Conservation (phyloP, 1,139 yeast species). For the Meyerozyma smithsonii region DNA sequence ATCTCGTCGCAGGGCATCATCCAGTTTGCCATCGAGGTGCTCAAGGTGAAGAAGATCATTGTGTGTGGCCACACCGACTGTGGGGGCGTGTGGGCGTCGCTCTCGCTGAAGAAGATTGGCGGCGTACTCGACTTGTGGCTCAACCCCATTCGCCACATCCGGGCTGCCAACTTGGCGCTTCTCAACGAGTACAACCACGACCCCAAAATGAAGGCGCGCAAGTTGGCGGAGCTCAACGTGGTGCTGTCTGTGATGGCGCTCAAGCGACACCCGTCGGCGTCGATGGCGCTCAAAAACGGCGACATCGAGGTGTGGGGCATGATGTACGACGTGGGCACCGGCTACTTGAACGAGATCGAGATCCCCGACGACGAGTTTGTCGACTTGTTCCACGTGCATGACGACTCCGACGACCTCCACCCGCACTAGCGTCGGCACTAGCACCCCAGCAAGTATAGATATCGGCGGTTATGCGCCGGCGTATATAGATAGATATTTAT, state of each 20-base stretch:
- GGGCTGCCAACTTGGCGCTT: conserved; percentile 51
- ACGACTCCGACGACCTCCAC: conserved; percentile 28
- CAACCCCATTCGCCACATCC: conserved; percentile 65
- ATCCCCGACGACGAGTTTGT: conserved; percentile 49
- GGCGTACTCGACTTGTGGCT: conserved; percentile 80
- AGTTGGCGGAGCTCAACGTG: conserved; percentile 78
- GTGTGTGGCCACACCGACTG: conserved; percentile 98
- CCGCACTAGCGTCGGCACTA: conserved; percentile 16
- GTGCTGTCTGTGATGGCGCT: conserved; percentile 53
- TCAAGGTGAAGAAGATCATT: conserved; percentile 76
- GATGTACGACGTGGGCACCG: conserved; percentile 81
- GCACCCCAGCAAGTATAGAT: no score
- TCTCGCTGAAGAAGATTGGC: conserved; percentile 64
- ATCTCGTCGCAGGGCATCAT: conserved; percentile 75
- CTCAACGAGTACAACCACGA: conserved; percentile 39
- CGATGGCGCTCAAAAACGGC: conserved; percentile 63
- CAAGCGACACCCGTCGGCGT: conserved; percentile 70
- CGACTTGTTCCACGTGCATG: conserved; percentile 47
- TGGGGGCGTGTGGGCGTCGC: conserved; percentile 91
- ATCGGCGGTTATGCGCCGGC: no score
- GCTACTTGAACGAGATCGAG: conserved; percentile 54
- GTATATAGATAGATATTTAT: conserved; percentile 10
- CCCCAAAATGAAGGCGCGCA: conserved; percentile 56
- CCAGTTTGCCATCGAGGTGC: conserved; percentile 85
- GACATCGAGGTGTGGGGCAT: conserved; percentile 86